Conservation (phyloP, 2,329 filamentous ascomycete species). For the Zymoseptoria crescenta region DNA sequence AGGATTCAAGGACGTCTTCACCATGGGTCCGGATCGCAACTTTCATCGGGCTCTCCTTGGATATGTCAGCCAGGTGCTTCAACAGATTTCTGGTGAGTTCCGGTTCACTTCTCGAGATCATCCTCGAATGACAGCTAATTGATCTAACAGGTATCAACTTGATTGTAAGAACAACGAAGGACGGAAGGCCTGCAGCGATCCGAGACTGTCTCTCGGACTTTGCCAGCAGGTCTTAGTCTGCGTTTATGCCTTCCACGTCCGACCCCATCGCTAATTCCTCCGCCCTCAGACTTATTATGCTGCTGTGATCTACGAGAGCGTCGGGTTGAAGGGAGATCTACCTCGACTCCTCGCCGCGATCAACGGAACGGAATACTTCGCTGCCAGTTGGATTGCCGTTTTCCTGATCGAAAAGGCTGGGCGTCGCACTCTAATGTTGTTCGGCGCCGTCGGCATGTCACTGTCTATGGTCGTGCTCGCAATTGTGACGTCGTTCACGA, state of each 20-base stretch:
- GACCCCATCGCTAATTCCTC: too few species aligned
- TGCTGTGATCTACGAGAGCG: conserved; percentile 44
- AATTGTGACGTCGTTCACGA: conserved; percentile 13
- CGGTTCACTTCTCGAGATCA: conserved; percentile 15
- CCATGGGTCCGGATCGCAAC: conserved; percentile 36
- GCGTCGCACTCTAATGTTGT: conserved; percentile 62
- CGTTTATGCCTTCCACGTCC: too few species aligned
- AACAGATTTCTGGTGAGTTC: conserved; percentile 34
- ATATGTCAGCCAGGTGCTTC: conserved; percentile 40
- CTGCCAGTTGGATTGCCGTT: conserved; percentile 42
- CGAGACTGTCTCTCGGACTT: too few species aligned
- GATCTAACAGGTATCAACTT: conserved; percentile 1
- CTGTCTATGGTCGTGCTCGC: conserved; percentile 27
- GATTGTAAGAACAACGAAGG: background rate
- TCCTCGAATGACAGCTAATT: background rate
- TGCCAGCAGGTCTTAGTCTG: too few species aligned
- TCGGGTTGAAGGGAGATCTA: conserved; percentile 45
- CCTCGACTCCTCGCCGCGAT: conserved; percentile 44
- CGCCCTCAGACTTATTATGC: conserved; percentile 28
- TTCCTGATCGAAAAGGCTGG: conserved; percentile 45
- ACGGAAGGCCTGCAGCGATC: too few species aligned
- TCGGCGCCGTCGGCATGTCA: conserved; percentile 44
- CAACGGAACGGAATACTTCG: conserved; percentile 48
- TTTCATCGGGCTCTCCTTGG: conserved; percentile 38
- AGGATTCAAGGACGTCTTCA: conserved; percentile 25